Evolutionary conservation across 352 stramenopile species (phyloP), one percentile per base, ranked within the genome.

Genomic region (Globisporangium yorkense): DNA sequence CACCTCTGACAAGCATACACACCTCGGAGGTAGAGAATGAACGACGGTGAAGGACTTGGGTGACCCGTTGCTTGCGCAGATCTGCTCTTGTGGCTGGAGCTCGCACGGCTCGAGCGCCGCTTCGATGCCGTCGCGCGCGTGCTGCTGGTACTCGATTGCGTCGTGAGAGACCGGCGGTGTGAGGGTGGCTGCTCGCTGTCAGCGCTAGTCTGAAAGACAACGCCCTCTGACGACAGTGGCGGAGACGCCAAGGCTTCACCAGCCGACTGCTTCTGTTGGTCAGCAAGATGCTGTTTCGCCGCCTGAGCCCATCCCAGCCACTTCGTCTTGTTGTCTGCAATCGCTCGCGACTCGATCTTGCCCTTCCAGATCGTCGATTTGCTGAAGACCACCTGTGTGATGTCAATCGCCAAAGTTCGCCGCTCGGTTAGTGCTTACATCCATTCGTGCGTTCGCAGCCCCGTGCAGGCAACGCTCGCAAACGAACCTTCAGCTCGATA

Each of bases 351-450:
- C 55, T 93, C 79, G 59, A 94, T 94, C 57, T 75, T 78, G 29
- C 84, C 77, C 50, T 84, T 87, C 85, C 85, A 94, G 55, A 94
- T 82, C 33, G 85, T 94, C 21, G 83, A 93, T 59, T 92, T 91
- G 54, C 67, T 74, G 46, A 94, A 94, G 8, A 85, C 81, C 44
- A 94, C 74, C 72, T 83, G 57, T 6, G 45, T 29, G 21, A 55
- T 37, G 6, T 47, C 54, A 33, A 45, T 57, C 29, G 6, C 8
- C 10, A 46, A 4, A 52, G 40, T 64, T 65, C 12, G 44, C 20
- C 13, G 29, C 44, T n/a, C 51, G 37, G n/a, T 37, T 39, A 41
- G 8, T 9, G 18, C 24, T 27, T 21, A 27, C 51, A 33, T 37
- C 33, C 33, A 6, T 10, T 10, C 9, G 33, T 37, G 33, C 5